phyloP scores from a whole-genome alignment of 2,329 filamentous ascomycete species.

The Colletotrichum limetticola region DNA sequence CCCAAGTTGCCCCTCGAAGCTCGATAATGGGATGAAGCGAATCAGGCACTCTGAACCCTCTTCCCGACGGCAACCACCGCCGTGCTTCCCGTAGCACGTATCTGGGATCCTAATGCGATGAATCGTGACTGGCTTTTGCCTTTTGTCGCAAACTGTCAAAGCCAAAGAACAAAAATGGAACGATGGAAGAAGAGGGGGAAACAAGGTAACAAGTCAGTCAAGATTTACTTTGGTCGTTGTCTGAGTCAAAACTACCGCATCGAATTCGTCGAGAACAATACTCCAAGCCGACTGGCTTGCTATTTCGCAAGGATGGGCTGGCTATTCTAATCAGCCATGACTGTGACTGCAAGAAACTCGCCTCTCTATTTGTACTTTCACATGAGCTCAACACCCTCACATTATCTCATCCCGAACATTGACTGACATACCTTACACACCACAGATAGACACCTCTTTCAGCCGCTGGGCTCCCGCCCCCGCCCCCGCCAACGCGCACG shows the following conservation, averaged over 20 bases:
- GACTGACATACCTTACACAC: background rate
- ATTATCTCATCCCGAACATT: background rate
- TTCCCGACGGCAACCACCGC: background rate
- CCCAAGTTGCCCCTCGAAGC: slow-evolving; percentile 5
- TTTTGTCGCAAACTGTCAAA: background rate
- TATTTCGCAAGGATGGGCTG: background rate
- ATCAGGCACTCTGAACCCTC: background rate
- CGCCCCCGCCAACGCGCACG: background rate
- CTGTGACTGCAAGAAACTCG: background rate
- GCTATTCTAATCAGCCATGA: background rate
- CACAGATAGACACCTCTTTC: background rate
- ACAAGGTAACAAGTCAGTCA: slow-evolving; percentile 18
- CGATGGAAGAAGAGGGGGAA: slow-evolving; percentile 1
- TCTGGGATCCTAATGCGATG: background rate
- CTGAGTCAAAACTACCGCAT: slow-evolving; percentile 17
- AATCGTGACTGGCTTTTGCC: background rate
- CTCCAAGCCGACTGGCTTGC: no score
- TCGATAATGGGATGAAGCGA: slow-evolving; percentile 13
- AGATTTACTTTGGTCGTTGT: background rate
- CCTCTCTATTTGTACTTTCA: background rate
- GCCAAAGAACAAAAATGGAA: slow-evolving; percentile 1
- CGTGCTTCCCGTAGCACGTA: background rate
- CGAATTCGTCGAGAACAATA: background rate
- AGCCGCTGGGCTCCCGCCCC: no score
- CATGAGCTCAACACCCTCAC: background rate